Conservation (phyloP, 73 alveolate species). For the Paraurostyla sp. region DNA sequence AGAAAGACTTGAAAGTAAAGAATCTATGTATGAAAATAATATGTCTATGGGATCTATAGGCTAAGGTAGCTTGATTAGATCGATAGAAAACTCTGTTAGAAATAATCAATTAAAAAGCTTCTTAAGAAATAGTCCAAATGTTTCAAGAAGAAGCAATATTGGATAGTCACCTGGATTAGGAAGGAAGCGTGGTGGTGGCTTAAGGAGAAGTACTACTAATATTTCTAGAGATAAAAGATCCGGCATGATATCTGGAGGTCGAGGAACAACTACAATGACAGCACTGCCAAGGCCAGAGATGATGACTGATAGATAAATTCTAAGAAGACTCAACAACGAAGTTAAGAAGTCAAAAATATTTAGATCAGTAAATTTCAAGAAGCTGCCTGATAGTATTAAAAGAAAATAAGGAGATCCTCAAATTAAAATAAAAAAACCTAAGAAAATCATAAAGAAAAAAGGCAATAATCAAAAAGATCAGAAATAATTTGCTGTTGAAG, state of each 20-base stretch:
- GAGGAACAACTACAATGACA: too few relatives aligned
- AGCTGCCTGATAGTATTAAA: constrained; percentile 25
- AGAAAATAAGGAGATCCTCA: constrained; percentile 9
- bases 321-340: constrained; percentile 12
- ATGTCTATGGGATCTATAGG: constrained; percentile 39
- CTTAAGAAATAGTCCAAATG: not conserved
- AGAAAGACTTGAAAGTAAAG: constrained; percentile 34
- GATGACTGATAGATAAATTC: constrained; percentile 40
- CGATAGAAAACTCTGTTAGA: not conserved
- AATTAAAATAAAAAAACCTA: constrained; percentile 1
- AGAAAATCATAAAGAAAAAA: constrained; percentile 17
- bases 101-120: not conserved
- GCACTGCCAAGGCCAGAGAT: constrained; percentile 41
- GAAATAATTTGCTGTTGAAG: not conserved
- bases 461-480: not conserved
- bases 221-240: not conserved
- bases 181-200: too few relatives aligned
- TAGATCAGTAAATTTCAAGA: not conserved
- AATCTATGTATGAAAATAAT: constrained; percentile 17
- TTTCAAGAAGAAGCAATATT: not conserved
- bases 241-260: too few relatives aligned
- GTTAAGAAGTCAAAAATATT: not conserved
- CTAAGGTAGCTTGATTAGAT: not conserved
- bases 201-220: not conserved
- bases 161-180: too few relatives aligned